Evolutionary conservation across 2,329 filamentous ascomycete genomes (phyloP).

Genomic region (Penicillium freii): DNA sequence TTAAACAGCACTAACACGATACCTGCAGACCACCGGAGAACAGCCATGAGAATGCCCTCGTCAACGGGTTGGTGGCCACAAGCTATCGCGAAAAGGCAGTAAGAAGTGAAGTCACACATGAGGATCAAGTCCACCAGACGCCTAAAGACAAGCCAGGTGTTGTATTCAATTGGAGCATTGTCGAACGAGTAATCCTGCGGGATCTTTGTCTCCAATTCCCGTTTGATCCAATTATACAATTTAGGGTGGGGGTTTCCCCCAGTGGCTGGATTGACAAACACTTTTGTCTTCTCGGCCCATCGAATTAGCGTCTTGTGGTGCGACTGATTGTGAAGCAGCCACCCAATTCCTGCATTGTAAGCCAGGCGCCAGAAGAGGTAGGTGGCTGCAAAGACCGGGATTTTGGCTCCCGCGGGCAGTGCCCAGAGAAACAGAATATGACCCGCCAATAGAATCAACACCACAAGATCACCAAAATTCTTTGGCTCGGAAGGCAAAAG

Average conservation of each 20-base stretch:
- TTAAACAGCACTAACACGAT: conserved; percentile 85
- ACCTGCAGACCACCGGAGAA: conserved; percentile 75
- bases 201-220: conserved; percentile 92
- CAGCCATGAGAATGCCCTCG: conserved; percentile 67
- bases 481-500: conserved; percentile 93
- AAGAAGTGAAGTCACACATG: conserved; percentile 98
- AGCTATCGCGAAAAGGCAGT: conserved; percentile 90
- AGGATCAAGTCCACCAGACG: conserved; percentile 93
- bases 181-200: conserved; percentile 91
- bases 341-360: conserved; percentile 93
- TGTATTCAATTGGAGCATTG: conserved; percentile 92
- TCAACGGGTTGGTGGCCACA: conserved; percentile 72
- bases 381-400: conserved; percentile 74
- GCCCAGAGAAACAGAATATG: conserved; percentile 73
- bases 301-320: conserved; percentile 79
- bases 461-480: conserved; percentile 80
- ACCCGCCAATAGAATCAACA: conserved; percentile 72
- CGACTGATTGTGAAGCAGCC: conserved; percentile 84
- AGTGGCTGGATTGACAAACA: conserved; percentile 81
- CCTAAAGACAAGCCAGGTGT: conserved; percentile 96
- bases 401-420: conserved; percentile 67
- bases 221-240: conserved; percentile 80
- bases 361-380: conserved; percentile 90
- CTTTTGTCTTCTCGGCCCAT: conserved; percentile 80
- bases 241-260: conserved; percentile 78